Percentiles rank a stretch among this genome's conserved stretches.
Evolutionary conservation across 148 eudicot genomes (phyloP).

Genomic region (Simmondsia chinensis): DNA sequence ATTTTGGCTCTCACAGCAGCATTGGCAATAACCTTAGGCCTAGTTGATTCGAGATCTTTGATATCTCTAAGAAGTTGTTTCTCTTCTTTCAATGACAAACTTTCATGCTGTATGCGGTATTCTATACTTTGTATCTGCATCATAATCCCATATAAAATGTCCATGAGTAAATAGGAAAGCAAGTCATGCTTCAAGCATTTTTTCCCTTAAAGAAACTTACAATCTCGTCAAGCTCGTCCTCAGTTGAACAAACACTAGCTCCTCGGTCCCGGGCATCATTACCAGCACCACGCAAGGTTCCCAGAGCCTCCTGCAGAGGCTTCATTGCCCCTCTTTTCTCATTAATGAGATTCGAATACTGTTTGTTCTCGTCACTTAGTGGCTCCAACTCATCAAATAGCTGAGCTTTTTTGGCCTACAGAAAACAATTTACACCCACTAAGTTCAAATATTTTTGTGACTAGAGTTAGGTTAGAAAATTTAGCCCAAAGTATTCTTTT

Average conservation of each 20-base stretch:
- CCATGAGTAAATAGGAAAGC: neutral
- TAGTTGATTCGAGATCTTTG: conserved; percentile 60
- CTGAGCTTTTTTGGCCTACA: conserved; percentile 36
- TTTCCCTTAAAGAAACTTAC: conserved; percentile 38
- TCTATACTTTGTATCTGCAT: conserved; percentile 57
- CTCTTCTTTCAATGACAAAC: conserved; percentile 62
- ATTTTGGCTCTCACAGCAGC: conserved; percentile 63
- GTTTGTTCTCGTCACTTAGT: conserved; percentile 40
- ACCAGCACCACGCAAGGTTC: conserved; percentile 50
- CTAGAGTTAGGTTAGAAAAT: neutral
- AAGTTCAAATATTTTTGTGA: neutral
- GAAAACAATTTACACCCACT: neutral
- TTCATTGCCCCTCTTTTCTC: conserved; percentile 76
- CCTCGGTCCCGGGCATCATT: conserved; percentile 39
- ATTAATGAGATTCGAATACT: conserved; percentile 35
- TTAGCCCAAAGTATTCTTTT: neutral
- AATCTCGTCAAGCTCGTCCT: conserved; percentile 67
- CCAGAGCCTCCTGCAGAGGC: conserved; percentile 80
- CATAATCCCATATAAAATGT: neutral
- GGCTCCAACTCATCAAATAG: conserved; percentile 32
- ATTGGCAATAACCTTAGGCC: conserved; percentile 67
- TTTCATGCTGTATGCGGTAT: conserved; percentile 74
- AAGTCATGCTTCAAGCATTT: neutral
- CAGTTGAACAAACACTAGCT: conserved; percentile 50
- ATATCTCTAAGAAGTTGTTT: conserved; percentile 67